Conservation (phyloP, 2,329 filamentous ascomycete species). For the Tolypocladium pustulatum region DNA sequence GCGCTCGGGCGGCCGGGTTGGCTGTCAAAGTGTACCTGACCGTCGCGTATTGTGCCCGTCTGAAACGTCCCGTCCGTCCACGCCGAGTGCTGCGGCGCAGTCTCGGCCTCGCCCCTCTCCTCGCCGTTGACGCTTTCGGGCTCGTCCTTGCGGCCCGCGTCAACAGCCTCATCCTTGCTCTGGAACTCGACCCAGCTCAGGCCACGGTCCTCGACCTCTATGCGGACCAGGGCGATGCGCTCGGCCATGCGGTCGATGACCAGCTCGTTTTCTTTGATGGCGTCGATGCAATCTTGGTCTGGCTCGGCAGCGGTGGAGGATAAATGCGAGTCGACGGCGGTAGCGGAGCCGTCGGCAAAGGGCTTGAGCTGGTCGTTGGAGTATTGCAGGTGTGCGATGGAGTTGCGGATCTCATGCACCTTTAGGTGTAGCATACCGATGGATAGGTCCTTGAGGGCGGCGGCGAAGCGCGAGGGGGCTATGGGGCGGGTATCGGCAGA, state of each 20-base stretch:
- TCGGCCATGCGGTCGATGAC: constrained; percentile 60
- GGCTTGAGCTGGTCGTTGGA: constrained; percentile 64
- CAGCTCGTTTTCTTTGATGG: constrained; percentile 59
- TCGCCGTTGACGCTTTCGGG: constrained; percentile 6
- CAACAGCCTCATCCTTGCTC: constrained; percentile 31
- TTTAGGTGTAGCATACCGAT: constrained; percentile 60
- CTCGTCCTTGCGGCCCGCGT: constrained; percentile 10
- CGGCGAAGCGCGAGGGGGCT: constrained; percentile 50
- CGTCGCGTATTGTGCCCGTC: constrained; percentile 44
- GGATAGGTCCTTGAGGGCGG: constrained; percentile 57
- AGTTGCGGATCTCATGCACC: constrained; percentile 65
- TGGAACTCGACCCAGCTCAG: constrained; percentile 47
- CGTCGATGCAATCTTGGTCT: constrained; percentile 63
- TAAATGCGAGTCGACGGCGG: constrained; percentile 13
- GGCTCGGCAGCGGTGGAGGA: constrained; percentile 16
- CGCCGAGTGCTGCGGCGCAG: constrained; percentile 24
- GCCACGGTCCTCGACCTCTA: constrained; percentile 52
- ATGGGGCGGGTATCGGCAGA: constrained; percentile 55
- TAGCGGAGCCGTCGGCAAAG: constrained; percentile 44
- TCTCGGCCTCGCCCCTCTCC: neutral
- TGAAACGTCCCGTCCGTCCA: constrained; percentile 57
- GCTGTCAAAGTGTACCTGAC: constrained; percentile 34
- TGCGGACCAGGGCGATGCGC: constrained; percentile 51
- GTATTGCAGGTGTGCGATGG: constrained; percentile 61
- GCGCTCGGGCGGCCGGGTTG: constrained; percentile 9